These are phyloP conservation scores for Trichoderma endophyticum DNA, from an alignment of 2,329 filamentous ascomycete genomes.

Conservation along the genomic window DNA sequence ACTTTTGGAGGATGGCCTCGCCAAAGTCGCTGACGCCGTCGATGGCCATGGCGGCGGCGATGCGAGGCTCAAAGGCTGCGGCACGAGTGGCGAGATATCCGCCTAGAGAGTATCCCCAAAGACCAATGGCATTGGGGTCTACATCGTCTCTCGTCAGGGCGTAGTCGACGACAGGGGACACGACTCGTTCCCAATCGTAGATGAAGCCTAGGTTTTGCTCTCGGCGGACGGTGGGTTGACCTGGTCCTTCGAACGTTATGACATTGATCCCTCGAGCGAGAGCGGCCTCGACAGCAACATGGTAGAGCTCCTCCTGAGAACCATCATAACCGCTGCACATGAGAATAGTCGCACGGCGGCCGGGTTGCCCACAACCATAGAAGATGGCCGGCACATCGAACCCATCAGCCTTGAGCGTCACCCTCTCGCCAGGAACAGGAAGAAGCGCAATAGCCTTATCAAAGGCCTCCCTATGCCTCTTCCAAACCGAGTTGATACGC, in stretches of 20 bases:
- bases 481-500: constrained; percentile 37
- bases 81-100: constrained; percentile 40
- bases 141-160: constrained; percentile 29
- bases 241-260: constrained; percentile 46
- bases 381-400: constrained; percentile 37
- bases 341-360: constrained; percentile 36
- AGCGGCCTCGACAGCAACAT: constrained; percentile 32
- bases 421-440: constrained; percentile 31
- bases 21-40: constrained; percentile 39
- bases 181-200: constrained; percentile 41
- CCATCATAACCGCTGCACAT: constrained; percentile 42
- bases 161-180: constrained; percentile 41
- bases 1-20: not conserved
- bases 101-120: constrained; percentile 42
- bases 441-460: constrained; percentile 36
- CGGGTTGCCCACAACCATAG: constrained; percentile 24
- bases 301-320: constrained; percentile 42
- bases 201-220: constrained; percentile 44
- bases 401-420: constrained; percentile 30
- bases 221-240: constrained; percentile 41
- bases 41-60: constrained; percentile 39
- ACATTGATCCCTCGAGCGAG: constrained; percentile 40
- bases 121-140: constrained; percentile 32
- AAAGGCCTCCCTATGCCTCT: constrained; percentile 35
- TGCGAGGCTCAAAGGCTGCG: constrained; percentile 43